Evolutionary conservation across 768 basidiomycete genomes (phyloP).

Genomic region (Xerocomellus chrysenteron): DNA sequence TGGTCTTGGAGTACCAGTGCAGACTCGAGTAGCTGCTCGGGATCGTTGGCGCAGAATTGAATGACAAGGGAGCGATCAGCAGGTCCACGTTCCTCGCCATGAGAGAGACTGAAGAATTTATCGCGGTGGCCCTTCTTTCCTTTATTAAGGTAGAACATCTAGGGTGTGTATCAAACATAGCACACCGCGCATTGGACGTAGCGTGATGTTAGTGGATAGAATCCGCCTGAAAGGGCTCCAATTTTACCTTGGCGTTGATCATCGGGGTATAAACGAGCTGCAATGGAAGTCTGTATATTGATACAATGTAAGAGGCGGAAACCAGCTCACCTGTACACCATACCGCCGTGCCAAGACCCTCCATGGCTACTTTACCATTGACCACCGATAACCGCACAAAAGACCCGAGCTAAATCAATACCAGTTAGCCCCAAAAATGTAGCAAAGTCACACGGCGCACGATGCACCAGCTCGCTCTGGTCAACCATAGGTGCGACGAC

Average conservation of each 20-base stretch:
- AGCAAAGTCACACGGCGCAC: slow-evolving; percentile 31
- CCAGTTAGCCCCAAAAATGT: not conserved
- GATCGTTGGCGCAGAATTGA: slow-evolving; percentile 93
- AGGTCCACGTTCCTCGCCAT: slow-evolving; percentile 79
- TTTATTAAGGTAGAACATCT: slow-evolving; percentile 58
- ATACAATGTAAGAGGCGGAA: not conserved
- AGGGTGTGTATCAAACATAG: not conserved
- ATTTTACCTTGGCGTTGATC: slow-evolving; percentile 85
- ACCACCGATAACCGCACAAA: not conserved
- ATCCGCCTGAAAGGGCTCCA: not conserved
- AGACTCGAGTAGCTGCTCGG: slow-evolving; percentile 71
- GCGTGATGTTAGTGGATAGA: not conserved
- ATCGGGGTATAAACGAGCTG: slow-evolving; percentile 95
- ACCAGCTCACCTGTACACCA: slow-evolving; percentile 63
- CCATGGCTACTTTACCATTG: slow-evolving; percentile 69
- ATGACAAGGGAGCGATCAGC: slow-evolving; percentile 82
- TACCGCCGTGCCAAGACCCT: slow-evolving; percentile 78
- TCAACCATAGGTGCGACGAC: slow-evolving; percentile 99
- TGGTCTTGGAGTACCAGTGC: slow-evolving; percentile 73
- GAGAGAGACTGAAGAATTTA: slow-evolving; percentile 63
- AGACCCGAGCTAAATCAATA: not conserved
- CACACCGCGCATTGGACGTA: not conserved
- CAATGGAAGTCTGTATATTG: not conserved
- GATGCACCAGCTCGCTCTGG: slow-evolving; percentile 91
- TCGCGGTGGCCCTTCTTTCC: slow-evolving; percentile 49